Conservation (phyloP, 768 basidiomycete genomes). For the Suillus paluster region DNA sequence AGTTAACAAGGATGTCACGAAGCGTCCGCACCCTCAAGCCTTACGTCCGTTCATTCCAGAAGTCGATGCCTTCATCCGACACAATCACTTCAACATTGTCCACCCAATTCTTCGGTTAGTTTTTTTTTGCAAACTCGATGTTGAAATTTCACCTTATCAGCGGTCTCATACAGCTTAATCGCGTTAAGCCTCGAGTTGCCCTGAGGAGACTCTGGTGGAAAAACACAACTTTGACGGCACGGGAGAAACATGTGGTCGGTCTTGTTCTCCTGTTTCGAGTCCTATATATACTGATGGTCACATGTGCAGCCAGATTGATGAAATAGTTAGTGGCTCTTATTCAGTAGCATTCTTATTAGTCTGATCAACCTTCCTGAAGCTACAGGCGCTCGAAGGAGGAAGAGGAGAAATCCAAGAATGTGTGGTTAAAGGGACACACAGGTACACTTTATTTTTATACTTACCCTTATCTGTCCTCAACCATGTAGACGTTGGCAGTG, state of each 20-base stretch:
- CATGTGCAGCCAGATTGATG: slow-evolving; percentile 46
- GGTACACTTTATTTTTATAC: slow-evolving; percentile 28
- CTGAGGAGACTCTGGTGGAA: slow-evolving; percentile 48
- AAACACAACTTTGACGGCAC: slow-evolving; percentile 41
- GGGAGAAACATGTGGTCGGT: slow-evolving; percentile 42
- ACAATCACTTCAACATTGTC: slow-evolving; percentile 43
- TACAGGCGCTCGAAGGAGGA: slow-evolving; percentile 47
- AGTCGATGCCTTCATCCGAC: slow-evolving; percentile 38
- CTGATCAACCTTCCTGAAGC: slow-evolving; percentile 24
- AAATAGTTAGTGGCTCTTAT: slow-evolving; percentile 44
- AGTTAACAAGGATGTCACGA: slow-evolving; percentile 42
- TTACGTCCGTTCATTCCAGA: slow-evolving; percentile 43
- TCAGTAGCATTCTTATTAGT: no score
- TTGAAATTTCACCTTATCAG: background rate
- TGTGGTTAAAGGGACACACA: slow-evolving; percentile 57
- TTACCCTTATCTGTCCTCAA: background rate
- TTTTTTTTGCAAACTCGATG: background rate
- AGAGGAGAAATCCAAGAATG: slow-evolving; percentile 45
- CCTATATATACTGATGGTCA: background rate
- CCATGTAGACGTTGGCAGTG: slow-evolving; percentile 44
- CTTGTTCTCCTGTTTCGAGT: background rate
- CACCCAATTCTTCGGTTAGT: slow-evolving; percentile 41
- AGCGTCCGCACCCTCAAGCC: slow-evolving; percentile 39
- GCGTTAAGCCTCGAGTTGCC: slow-evolving; percentile 50
- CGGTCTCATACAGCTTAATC: slow-evolving; percentile 33